Base-by-base conservation (phyloP, 257 asterid species). In the Nicotiana sylvestris region DNA sequence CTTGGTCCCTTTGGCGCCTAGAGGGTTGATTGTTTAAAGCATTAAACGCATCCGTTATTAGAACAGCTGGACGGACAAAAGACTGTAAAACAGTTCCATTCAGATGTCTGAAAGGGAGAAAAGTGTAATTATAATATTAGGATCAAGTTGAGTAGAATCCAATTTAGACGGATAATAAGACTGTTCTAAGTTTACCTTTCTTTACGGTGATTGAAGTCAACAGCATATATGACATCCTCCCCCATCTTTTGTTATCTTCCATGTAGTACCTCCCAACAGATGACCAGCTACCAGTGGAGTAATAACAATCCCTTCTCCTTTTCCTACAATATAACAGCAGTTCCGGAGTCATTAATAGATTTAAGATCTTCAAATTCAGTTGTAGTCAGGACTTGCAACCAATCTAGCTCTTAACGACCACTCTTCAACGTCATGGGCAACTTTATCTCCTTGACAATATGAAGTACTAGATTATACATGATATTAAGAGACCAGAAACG, bases 271-370 rank as follows among this genome's bases (percentile, higher is more conserved):
- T 66, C 99, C 99, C 87, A 96, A 89, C 65, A 94, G 94, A 92
- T 94, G 99, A 85, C 99, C 98, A 85, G 99, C 97, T 83, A 95
- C 97, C 83, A 92, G 97, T 64, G 99, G 98, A 85, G 99, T 97
- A 91, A 94, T 92, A 84, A 96, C 98, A 72, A 96, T 92, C 81
- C 99, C 99, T 91, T 96, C 99, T 88, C 99, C 99, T 87, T 96
- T 94, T 81, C 95, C 99, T 94, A 81, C 17, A 27, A 74, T 25
- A 27, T 49, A 74, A 74, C 46, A 27, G 80, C 43, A 74, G 64
- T 46, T 49, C 25, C 62, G 53, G 17, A 74, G 27, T 27, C 53
- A 74, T 6, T 51, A 51, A 53, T 62, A 17, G 16, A 74, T 27
- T 13, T 51, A 49, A 51, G 43, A 49, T n/a, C 80, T 74, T 27